Evolutionary conservation across 2,329 filamentous ascomycete genomes (phyloP).

Genomic region (Curvularia hawaiiensis): DNA sequence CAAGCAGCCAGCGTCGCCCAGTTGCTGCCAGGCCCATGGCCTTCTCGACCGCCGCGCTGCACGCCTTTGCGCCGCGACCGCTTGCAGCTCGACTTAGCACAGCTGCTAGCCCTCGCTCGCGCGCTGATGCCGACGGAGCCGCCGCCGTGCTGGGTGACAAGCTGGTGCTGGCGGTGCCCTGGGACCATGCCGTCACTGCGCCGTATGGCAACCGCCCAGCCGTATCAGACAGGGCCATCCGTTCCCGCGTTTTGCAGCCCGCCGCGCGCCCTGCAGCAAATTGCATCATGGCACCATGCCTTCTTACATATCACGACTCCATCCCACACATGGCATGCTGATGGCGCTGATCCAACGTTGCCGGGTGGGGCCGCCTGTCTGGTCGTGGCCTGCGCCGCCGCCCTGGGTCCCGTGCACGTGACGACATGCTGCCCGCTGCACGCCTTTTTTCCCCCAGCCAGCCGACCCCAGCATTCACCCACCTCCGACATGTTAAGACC

Average conservation of each 20-base stretch:
- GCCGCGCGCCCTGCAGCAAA: not conserved
- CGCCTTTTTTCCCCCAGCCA: conserved; percentile 17
- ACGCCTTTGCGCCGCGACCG: too few species aligned
- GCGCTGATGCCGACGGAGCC: not conserved
- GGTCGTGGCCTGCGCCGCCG: conserved; percentile 1
- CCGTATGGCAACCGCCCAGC: not conserved
- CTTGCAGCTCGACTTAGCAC: too few species aligned
- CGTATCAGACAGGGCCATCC: not conserved
- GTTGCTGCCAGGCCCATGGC: too few species aligned
- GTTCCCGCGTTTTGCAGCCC: not conserved
- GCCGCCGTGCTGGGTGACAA: not conserved
- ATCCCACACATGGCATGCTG: too few species aligned
- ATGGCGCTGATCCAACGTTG: conserved; percentile 8
- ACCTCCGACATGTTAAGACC: conserved; percentile 40
- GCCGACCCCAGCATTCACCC: conserved; percentile 9
- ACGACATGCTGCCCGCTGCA: conserved; percentile 12
- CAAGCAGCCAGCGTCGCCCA: conserved; percentile 8
- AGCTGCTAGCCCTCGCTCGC: too few species aligned
- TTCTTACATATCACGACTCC: too few species aligned
- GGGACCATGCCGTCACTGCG: not conserved
- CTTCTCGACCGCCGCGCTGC: not conserved
- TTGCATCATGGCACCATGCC: not conserved
- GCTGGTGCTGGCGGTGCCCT: not conserved
- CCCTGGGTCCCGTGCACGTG: conserved; percentile 10
- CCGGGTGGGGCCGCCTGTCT: conserved; percentile 13